Base-by-base conservation (phyloP, 2,329 filamentous ascomycete species). In the Teratosphaeria destructans region DNA sequence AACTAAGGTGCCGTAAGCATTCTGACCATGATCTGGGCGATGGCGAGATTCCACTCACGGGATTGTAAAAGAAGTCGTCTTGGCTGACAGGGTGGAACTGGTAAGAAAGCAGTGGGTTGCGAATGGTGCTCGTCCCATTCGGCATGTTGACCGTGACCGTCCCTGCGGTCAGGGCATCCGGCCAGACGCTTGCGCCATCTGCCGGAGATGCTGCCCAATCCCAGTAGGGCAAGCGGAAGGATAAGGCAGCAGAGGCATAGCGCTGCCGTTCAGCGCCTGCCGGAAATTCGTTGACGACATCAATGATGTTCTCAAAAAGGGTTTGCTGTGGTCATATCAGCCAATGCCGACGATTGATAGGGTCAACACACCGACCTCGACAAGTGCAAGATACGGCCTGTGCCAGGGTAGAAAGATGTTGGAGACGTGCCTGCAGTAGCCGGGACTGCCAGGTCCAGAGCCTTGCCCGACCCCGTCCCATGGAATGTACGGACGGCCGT, bases 401-500 rank as follows among this genome's bases (percentile, higher is more conserved):
- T 95, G 90, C 90, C 90, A 95, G 47, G 85, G 81, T 47, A 87
- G 83, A 70, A 95, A 94, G 16, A 94, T 76, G 49, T 86, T 83
- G 1, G 87, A 88, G 27, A 80, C 82, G 73, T 95, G 90, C 14
- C 83, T 83, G 71, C 90, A 95, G 71, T 91, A 95, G 56, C 89
- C 90, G 16, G 81, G 78, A 47, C 78, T 75, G 59, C 79, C 76
- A 60, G 81, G 82, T 1, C 82, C 82, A 2, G 77, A 68, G 1
- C 76, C 58, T 79, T 64, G 76, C 55, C 71, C 64, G 0, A 77
- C 80, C 23, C 73, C 77, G 68, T 85, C 81, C 83, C 84, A 87
- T 1, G 79, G 68, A 16, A 74, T 70, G 64, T 77, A 84, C 1
- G 90, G 90, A 62, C 87, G 85, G 19, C 90, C 90, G 72, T 95